Evolutionary conservation across 2,329 filamentous ascomycete species (phyloP), one percentile per base, ranked within the genome.

Genomic region (Allantophomopsis lycopodina): DNA sequence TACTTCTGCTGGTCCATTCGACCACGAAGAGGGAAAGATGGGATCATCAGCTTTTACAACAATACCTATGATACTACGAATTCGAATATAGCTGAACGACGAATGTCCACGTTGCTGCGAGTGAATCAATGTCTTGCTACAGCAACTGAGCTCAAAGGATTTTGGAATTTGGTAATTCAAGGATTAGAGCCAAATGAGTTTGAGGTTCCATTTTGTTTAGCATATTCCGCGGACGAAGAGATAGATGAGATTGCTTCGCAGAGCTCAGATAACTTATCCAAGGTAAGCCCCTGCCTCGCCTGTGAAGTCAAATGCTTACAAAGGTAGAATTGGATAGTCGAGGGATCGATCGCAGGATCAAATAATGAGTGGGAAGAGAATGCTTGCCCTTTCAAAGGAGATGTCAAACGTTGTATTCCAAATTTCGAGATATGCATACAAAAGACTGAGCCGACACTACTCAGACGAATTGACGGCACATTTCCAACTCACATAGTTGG

Each of bases 1-100:
- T 89, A 83, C 53, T 89, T 87, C 55, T 83, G 80, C 8, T 89
- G 83, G 83, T 81, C 76, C 2, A 74, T 89, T 35, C 80, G 87
- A 13, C 84, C 84, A 0, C 66, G 89, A 45, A 74, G 88, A 2
- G 83, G 82, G 7, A 66, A 68, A 16, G 79, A 85, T 36, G 80
- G 82, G 2, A 71, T 71, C 11, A 79, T 88, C 3, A 34, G 16
- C 32, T 34, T 34, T 17, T 34, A 34, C 16, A 34, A 34, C 32
- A 14, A 14, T 15, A 13, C 12, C 32, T 34, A 5, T 14, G 50
- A 62, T 32, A 57, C 58, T 5, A 62, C 60, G 2, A 45, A 49
- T 16, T 53, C 60, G 12, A 56, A 56, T 2, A 55, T 62, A 28
- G 52, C 49, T 17, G 52, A 49, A 12, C 46, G 58, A 17, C 53